Evolutionary conservation across 495 filamentous ascomycete genomes (phyloP), one percentile per base, ranked within the genome.

Genomic region (Bombardia bombarda): DNA sequence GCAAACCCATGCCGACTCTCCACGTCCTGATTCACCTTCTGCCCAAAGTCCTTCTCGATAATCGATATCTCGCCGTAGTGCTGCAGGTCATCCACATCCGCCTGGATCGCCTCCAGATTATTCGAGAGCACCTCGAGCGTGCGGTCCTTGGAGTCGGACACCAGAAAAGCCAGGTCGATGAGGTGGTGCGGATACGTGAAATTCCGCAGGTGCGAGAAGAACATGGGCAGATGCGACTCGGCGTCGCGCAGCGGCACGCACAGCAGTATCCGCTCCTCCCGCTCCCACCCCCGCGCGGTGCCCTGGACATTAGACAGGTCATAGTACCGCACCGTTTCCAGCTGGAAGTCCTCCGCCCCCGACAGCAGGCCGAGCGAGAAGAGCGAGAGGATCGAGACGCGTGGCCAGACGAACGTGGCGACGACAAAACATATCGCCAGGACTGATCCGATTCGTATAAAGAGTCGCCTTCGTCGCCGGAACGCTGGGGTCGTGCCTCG

Each of bases 11-110:
- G 93, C 33, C 93, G 81, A 61, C 87, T 94, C 68, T 97, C 93
- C 20, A 97, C 89, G 62, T 97, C 92, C 64, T 99, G 93, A 47
- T 92, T 87, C 42, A 99, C 92, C 58, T 90, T 88, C 59, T 99
- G 93, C 2, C 93, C 93, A 62, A 99, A 99, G 61, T 99, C 92
- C 65, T 99, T 99, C 68, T 97, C 86, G 46, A 99, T 89, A 42
- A 99, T 89, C 0, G 86, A 93, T 42, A 99, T 90, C 67, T 99
- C 93, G 32, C 93, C 93, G 60, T 85, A 99, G n/a, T 81, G 77
- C 64, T 84, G 77, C 41, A 75, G 80, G 7, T 82, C 79, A 51
- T 95, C 85, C 21, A 75, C 62, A 41, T 87, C 75, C 23, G 77
- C 80, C 60, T 97, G 93, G n/a, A 96, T 68, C 23, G 84, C 82